Evolutionary conservation across 306 rosid genomes (phyloP).

Genomic region (Dryas octopetala): DNA sequence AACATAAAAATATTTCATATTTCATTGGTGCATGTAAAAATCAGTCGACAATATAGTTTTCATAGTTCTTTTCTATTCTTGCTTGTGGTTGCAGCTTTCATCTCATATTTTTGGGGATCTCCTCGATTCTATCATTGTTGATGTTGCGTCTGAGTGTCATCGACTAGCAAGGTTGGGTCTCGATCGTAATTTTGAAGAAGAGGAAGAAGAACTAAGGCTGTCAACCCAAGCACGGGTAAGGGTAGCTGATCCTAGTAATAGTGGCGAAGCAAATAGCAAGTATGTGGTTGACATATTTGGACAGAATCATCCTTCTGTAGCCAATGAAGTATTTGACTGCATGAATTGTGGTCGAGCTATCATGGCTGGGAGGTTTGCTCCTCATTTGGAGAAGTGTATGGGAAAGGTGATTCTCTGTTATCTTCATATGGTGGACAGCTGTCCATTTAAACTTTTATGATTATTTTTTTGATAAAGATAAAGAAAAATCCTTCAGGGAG

Average conservation of each 20-base stretch:
- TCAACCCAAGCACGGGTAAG: constrained; percentile 86
- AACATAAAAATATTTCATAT: not conserved
- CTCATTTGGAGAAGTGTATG: constrained; percentile 99
- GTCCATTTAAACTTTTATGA: not conserved
- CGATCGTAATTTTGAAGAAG: constrained; percentile 89
- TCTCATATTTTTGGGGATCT: constrained; percentile 74
- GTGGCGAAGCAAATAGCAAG: constrained; percentile 72
- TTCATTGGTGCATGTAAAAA: not conserved
- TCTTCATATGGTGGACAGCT: not conserved
- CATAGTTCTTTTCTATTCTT: constrained; percentile 23
- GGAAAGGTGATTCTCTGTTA: constrained; percentile 70
- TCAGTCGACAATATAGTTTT: not conserved
- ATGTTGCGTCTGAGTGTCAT: constrained; percentile 96
- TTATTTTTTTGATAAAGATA: not conserved
- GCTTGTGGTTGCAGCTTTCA: constrained; percentile 63
- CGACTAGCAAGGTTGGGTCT: constrained; percentile 88
- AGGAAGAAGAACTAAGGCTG: constrained; percentile 89
- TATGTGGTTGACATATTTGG: constrained; percentile 92
- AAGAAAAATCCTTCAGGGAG: too few species aligned
- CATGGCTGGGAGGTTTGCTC: constrained; percentile 94
- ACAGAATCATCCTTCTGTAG: constrained; percentile 87
- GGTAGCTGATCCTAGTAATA: constrained; percentile 84
- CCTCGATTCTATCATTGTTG: constrained; percentile 85
- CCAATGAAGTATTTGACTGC: constrained; percentile 78
- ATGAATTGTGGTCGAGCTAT: constrained; percentile 88